Conservation (phyloP, 345 rosid genomes). For the Arabidopsis thaliana region DNA sequence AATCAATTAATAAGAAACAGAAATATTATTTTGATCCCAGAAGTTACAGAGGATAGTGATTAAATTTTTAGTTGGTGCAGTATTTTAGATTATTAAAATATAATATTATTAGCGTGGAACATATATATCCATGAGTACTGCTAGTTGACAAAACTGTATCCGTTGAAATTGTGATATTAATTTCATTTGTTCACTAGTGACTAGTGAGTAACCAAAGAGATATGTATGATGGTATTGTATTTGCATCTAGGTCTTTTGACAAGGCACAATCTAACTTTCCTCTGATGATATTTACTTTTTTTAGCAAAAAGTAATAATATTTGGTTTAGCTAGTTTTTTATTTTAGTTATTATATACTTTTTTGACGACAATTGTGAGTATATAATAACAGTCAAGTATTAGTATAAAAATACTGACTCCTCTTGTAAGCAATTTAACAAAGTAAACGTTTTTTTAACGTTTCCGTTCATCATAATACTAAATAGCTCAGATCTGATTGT, state of each 20-base stretch:
- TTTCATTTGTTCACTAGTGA: neutral
- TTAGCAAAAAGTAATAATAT: too few relatives aligned
- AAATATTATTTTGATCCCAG: neutral
- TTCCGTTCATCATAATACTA: neutral
- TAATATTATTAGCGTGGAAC: neutral
- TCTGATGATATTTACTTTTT: too few relatives aligned
- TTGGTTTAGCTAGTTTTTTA: too few relatives aligned
- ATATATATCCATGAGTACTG: neutral
- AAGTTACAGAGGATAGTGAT: neutral
- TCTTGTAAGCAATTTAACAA: neutral
- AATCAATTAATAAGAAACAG: too few relatives aligned
- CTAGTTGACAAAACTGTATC: neutral
- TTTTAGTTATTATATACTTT: neutral
- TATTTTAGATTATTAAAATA: neutral
- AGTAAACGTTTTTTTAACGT: neutral
- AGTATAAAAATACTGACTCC: neutral
- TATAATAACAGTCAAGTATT: neutral
- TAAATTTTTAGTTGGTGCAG: neutral
- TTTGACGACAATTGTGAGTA: neutral
- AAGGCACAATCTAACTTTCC: too few relatives aligned
- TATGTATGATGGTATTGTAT: neutral
- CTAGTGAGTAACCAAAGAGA: neutral
- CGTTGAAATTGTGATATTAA: neutral
- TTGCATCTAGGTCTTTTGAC: too few relatives aligned
- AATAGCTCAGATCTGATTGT: neutral